Evolutionary conservation across 345 rosid genomes (phyloP).

Genomic region (Ceriops zippeliana): DNA sequence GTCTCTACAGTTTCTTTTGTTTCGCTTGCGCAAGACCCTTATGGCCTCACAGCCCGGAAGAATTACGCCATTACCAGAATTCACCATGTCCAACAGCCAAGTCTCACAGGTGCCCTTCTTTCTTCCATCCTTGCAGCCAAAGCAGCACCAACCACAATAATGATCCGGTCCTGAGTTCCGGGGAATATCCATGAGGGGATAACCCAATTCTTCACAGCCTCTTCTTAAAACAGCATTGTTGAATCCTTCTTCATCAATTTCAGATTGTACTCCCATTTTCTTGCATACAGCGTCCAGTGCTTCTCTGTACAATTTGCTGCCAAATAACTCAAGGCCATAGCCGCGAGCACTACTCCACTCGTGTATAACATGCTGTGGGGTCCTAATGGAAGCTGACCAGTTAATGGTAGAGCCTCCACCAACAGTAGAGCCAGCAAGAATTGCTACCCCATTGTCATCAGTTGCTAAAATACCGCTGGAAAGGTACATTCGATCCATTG

Average conservation of each 20-base stretch:
- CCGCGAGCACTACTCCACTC: constrained; percentile 48
- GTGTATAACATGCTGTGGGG: constrained; percentile 66
- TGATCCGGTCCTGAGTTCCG: constrained; percentile 64
- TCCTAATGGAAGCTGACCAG: constrained; percentile 77
- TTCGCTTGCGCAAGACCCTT: constrained; percentile 40
- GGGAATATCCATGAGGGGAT: constrained; percentile 49
- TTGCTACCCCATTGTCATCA: constrained; percentile 43
- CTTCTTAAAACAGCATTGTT: constrained; percentile 61
- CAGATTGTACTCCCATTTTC: constrained; percentile 77
- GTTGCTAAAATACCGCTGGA: constrained; percentile 56
- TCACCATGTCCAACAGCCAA: constrained; percentile 77
- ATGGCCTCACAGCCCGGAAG: constrained; percentile 64
- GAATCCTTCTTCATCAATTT: constrained; percentile 57
- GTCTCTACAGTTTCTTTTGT: constrained; percentile 26
- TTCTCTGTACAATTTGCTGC: constrained; percentile 49
- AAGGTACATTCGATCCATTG: constrained; percentile 72
- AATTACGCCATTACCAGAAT: constrained; percentile 64
- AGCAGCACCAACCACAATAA: constrained; percentile 77
- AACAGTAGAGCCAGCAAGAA: constrained; percentile 79
- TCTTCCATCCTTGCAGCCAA: constrained; percentile 81
- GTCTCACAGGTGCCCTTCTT: constrained; percentile 74
- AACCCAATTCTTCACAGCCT: constrained; percentile 73
- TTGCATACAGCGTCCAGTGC: constrained; percentile 66
- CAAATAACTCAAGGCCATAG: constrained; percentile 47
- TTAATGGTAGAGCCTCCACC: constrained; percentile 86